A percentile compares a stretch with the other conserved stretches of the same genome.
Evolutionary conservation across 257 asterid genomes (phyloP).

Genomic region (Gynochthodes officinalis): DNA sequence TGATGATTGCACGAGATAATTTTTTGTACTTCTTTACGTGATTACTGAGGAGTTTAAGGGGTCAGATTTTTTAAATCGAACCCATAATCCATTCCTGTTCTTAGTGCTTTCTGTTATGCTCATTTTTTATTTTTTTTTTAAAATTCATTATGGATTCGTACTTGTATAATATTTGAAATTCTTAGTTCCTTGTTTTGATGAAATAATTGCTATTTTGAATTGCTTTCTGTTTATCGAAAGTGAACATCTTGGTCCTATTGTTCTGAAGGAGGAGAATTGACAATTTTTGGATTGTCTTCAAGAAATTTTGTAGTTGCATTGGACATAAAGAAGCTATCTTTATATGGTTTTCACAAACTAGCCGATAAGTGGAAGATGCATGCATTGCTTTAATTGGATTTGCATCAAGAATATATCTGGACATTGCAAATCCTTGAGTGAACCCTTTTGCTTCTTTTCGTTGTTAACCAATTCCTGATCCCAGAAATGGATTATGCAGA

Average conservation of each 20-base stretch:
- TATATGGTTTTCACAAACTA: not conserved
- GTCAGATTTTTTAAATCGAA: not conserved
- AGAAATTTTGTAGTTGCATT: not conserved
- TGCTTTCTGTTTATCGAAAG: not conserved
- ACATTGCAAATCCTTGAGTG: not conserved
- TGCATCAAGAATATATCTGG: not conserved
- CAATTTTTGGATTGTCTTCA: not conserved
- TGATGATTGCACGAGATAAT: not conserved
- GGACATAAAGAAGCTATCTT: not conserved
- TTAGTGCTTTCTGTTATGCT: too few relatives aligned
- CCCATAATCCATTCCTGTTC: not conserved
- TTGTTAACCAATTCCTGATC: conserved; percentile 1
- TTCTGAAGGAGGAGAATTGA: not conserved
- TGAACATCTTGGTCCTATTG: too few relatives aligned
- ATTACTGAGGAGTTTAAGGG: not conserved
- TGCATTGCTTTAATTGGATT: not conserved
- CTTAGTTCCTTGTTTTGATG: not conserved
- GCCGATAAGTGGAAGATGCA: conserved; percentile 1
- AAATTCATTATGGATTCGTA: not conserved
- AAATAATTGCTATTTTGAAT: not conserved
- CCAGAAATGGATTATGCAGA: not conserved
- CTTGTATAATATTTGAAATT: not conserved
- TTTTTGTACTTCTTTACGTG: not conserved
- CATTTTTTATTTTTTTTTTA: not conserved
- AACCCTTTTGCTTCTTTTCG: not conserved